Evolutionary conservation across 768 basidiomycete species (phyloP).

Genomic region (Termitomyces bulborhizus): DNA sequence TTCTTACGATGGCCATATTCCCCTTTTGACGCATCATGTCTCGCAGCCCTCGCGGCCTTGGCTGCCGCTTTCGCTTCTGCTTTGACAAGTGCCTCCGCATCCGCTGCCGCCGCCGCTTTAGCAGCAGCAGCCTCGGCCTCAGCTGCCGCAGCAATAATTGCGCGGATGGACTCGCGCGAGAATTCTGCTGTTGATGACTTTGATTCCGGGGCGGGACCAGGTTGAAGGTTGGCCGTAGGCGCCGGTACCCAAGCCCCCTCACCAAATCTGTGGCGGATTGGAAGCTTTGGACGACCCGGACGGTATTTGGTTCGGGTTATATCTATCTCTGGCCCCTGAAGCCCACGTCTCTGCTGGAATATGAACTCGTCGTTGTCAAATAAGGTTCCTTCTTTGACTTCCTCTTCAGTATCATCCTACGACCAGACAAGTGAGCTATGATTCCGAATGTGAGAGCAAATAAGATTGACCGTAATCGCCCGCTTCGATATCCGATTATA

Average conservation of each 20-base stretch:
- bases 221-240: background rate
- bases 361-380: constrained; percentile 3
- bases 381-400: background rate
- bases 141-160: constrained; percentile 30
- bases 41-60: constrained; percentile 18
- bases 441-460: background rate
- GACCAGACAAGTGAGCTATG: background rate
- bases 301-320: constrained; percentile 2
- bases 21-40: constrained; percentile 7
- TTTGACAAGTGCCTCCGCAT: constrained; percentile 24
- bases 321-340: background rate
- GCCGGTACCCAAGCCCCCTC: background rate
- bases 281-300: background rate
- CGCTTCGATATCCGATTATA: constrained; percentile 87
- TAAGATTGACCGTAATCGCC: constrained; percentile 22
- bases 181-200: constrained; percentile 4
- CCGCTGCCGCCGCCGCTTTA: constrained; percentile 24
- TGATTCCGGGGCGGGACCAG: background rate
- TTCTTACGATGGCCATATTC: constrained; percentile 26
- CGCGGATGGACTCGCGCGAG: constrained; percentile 23
- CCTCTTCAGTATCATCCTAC: constrained; percentile 2
- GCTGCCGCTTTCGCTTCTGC: constrained; percentile 19
- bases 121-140: constrained; percentile 25
- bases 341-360: constrained; percentile 7
- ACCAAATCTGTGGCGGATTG: background rate